Percentiles rank a stretch among this genome's conserved stretches.
Conservation (phyloP, 257 asterid species). For the Lantana camara region DNA sequence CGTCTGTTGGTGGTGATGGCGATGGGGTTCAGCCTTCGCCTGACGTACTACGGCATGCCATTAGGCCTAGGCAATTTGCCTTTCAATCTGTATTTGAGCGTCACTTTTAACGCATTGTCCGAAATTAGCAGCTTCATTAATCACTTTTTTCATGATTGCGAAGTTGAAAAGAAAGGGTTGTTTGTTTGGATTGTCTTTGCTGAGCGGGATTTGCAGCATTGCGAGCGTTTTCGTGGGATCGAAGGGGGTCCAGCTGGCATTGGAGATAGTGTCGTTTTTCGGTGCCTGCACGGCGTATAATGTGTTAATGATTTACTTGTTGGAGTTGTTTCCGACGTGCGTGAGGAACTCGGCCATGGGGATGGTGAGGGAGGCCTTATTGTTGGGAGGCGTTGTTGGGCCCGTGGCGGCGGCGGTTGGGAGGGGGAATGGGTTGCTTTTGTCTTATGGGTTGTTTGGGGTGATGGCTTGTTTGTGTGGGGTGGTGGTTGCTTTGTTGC, state of each 20-base stretch:
- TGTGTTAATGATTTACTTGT: slow-evolving; percentile 13
- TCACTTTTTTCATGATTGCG: slow-evolving; percentile 22
- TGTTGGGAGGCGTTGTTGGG: slow-evolving; percentile 29
- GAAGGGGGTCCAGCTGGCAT: slow-evolving; percentile 27
- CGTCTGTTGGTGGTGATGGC: slow-evolving; percentile 2
- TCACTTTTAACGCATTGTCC: slow-evolving; percentile 30
- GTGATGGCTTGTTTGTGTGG: slow-evolving; percentile 18
- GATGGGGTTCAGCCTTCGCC: slow-evolving; percentile 37
- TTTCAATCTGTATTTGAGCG: slow-evolving; percentile 36
- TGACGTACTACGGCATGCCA: slow-evolving; percentile 43
- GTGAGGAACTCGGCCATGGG: slow-evolving; percentile 35
- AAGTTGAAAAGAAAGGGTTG: slow-evolving; percentile 30
- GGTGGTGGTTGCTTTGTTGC: slow-evolving; percentile 23
- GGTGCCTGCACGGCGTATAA: slow-evolving; percentile 1
- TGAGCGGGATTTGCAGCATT: slow-evolving; percentile 34
- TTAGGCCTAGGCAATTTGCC: slow-evolving; percentile 38
- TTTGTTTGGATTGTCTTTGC: slow-evolving; percentile 20
- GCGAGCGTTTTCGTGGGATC: slow-evolving; percentile 13
- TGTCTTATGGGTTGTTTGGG: slow-evolving; percentile 33
- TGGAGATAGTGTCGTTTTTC: slow-evolving; percentile 21
- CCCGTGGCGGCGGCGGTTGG: slow-evolving; percentile 31
- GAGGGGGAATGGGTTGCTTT: slow-evolving; percentile 7
- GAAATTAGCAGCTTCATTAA: slow-evolving; percentile 30
- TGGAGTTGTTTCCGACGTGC: slow-evolving; percentile 36
- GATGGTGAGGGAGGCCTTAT: slow-evolving; percentile 28